A percentile compares a stretch with the other conserved stretches of the same genome.
Evolutionary conservation across 140 eudicot genomes (phyloP).

Genomic region (Senecio squalidus): DNA sequence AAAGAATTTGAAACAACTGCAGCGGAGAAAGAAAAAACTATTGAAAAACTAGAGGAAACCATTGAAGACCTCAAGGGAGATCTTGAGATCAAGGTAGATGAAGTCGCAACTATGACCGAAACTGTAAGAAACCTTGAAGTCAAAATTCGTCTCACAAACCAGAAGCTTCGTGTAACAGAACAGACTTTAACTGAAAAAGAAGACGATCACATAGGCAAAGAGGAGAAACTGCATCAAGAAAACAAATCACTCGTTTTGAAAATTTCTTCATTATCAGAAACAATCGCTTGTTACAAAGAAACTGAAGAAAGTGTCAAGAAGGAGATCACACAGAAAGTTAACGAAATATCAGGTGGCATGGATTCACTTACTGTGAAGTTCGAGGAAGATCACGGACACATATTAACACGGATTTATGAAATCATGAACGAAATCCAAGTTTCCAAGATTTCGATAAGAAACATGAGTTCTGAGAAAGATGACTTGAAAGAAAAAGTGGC

Average conservation of each 20-base stretch:
- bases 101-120: constrained; percentile 50
- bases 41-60: constrained; percentile 49
- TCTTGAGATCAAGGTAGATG: constrained; percentile 71
- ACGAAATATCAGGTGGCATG: constrained; percentile 34
- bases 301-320: constrained; percentile 33
- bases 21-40: constrained; percentile 33
- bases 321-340: constrained; percentile 42
- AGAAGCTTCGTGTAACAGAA: constrained; percentile 90
- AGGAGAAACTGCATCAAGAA: constrained; percentile 56
- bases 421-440: constrained; percentile 60
- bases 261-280: constrained; percentile 35
- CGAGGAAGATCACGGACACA: constrained; percentile 74
- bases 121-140: constrained; percentile 67
- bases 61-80: constrained; percentile 78
- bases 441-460: constrained; percentile 34
- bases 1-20: constrained; percentile 30
- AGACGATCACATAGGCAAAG: constrained; percentile 40
- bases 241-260: constrained; percentile 54
- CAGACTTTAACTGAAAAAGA: constrained; percentile 70
- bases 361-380: constrained; percentile 59
- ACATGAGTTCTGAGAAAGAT: constrained; percentile 35
- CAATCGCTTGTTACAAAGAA: constrained; percentile 40
- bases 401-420: constrained; percentile 55
- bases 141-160: constrained; percentile 73
- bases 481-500: constrained; percentile 43